Evolutionary conservation across 176 grass and related monocot genomes (phyloP).

Genomic region (Aegilops bicornis): DNA sequence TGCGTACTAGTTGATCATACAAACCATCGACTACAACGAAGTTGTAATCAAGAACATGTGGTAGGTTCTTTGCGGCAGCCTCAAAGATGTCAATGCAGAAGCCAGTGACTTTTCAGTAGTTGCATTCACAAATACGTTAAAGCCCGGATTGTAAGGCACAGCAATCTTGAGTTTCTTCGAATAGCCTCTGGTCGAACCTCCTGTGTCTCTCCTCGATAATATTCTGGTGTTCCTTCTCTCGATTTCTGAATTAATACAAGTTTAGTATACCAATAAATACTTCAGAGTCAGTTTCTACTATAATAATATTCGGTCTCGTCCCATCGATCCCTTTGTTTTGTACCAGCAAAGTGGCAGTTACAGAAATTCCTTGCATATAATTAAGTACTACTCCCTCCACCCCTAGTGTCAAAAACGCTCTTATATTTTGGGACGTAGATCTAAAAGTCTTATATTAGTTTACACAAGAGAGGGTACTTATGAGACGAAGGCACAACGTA

Average conservation of each 20-base stretch:
- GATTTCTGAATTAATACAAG: neutral
- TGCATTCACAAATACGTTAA: constrained; percentile 55
- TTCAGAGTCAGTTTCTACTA: too few species aligned
- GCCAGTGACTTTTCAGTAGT: constrained; percentile 19
- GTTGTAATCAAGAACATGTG: constrained; percentile 39
- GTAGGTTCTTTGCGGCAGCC: constrained; percentile 35
- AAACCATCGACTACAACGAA: constrained; percentile 44
- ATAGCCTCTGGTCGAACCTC: neutral
- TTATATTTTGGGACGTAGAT: too few species aligned
- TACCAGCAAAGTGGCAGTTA: too few species aligned
- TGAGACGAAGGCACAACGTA: neutral
- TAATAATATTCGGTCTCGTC: too few species aligned
- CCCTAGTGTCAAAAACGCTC: too few species aligned
- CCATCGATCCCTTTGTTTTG: too few species aligned
- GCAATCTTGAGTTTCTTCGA: constrained; percentile 39
- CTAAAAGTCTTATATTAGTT: too few species aligned
- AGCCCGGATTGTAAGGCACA: constrained; percentile 46
- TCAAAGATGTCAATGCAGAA: constrained; percentile 74
- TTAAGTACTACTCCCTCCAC: too few species aligned
- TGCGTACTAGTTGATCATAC: constrained; percentile 45
- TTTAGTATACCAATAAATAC: neutral
- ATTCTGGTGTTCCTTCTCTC: neutral
- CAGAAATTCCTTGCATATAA: too few species aligned
- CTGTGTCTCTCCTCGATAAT: neutral
- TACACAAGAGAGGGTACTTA: too few species aligned